Evolutionary conservation across 345 rosid genomes (phyloP), one percentile per base, ranked within the genome.

Genomic region (Euclidium syriacum): DNA sequence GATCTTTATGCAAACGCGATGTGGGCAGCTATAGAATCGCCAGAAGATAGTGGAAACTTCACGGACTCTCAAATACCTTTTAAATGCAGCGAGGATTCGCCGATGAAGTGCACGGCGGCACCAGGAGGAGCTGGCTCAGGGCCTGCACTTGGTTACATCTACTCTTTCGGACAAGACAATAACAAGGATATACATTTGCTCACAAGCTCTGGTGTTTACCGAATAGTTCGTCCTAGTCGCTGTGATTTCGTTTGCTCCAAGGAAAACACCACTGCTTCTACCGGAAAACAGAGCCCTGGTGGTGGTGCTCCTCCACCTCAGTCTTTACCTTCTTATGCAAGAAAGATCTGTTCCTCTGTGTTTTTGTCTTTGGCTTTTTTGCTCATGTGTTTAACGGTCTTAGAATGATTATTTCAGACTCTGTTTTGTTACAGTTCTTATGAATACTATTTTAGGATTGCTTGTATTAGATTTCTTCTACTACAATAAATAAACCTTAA

Each of bases 151-250:
- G 80, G 87, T 26, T 89, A 89, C 77, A 62, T 89, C 57, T 85
- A 59, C 85, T 89, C 98, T 2, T 89, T 86, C 7, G 95, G 89
- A 8, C 79, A 86, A 71, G 98, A 92, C 75, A 89, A 89, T 73
- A 71, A 41, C 14, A 92, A 83, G 65, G 96, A 92, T 51, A 59
- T 86, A 7, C 81, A 73, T 60, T 30, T 87, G 68, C 84, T 92
- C 40, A 72, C 95, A 4, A 86, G 68, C 67, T 68, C 70, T 6
- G 98, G 98, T 23, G 96, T 91, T 36, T 86, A 91, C 41, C 77
- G 96, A 71, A 81, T 86, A 43, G 92, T 83, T 30, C 89, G 76
- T 10, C 96, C 98, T 3, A 86, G 95, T 54, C 96, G 94, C 4
- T 91, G 98, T 84, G 79, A 60, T 58, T 80, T 86, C 70, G 73